Conservation (phyloP, 2,329 filamentous ascomycete species). For the Shiraia bambusicola region DNA sequence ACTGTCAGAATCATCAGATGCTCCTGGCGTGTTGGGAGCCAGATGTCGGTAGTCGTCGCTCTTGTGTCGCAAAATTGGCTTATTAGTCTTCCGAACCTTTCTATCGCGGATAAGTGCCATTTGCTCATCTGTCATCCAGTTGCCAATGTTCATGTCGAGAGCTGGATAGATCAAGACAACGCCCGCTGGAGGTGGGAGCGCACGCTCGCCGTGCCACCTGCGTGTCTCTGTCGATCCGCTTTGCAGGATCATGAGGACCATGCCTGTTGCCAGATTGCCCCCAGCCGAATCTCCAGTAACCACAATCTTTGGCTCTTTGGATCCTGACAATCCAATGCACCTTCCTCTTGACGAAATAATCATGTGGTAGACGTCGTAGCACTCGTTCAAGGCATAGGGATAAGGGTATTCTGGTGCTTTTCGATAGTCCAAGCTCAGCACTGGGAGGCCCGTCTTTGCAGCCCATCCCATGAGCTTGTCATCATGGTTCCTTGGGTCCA, state of each 20-base stretch:
- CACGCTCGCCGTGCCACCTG: constrained; percentile 57
- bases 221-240: constrained; percentile 61
- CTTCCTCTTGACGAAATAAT: constrained; percentile 71
- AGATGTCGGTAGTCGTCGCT: constrained; percentile 84
- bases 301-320: constrained; percentile 65
- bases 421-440: constrained; percentile 87
- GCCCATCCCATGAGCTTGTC: constrained; percentile 95
- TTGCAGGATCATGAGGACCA: constrained; percentile 87
- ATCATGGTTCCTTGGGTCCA: constrained; percentile 92
- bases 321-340: constrained; percentile 73
- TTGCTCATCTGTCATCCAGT: constrained; percentile 99
- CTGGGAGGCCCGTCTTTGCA: constrained; percentile 79
- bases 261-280: constrained; percentile 76
- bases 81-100: constrained; percentile 74
- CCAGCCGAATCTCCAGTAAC: constrained; percentile 80
- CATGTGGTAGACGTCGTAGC: constrained; percentile 79
- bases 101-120: constrained; percentile 91
- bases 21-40: constrained; percentile 76
- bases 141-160: constrained; percentile 95
- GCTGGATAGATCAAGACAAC: constrained; percentile 85
- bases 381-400: constrained; percentile 82
- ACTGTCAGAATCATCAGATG: constrained; percentile 72
- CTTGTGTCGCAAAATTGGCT: constrained; percentile 76
- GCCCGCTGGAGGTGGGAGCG: constrained; percentile 75
- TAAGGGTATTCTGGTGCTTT: constrained; percentile 86